phyloP scores from a whole-genome alignment of 495 filamentous ascomycete genomes.

The Chaetomium fimeti region DNA sequence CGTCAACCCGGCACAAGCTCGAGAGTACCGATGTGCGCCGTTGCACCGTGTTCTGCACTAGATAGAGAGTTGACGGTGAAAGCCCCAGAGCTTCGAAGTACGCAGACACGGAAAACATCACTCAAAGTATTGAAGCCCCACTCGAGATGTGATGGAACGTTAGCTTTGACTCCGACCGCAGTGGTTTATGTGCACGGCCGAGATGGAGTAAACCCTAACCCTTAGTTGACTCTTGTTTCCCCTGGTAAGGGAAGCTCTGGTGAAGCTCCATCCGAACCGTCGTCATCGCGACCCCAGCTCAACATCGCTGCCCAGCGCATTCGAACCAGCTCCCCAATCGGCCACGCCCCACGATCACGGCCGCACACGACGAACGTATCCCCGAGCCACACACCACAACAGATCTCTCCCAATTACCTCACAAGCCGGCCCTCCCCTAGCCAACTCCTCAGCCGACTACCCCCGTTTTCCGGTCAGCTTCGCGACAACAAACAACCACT shows the following conservation, averaged over 20 bases:
- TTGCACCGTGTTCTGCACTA: not conserved
- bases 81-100: too few species aligned
- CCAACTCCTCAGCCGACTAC: not conserved
- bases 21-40: not conserved
- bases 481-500: not conserved
- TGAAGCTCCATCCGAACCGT: slow-evolving; percentile 6
- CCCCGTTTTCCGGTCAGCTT: not conserved
- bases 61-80: not conserved
- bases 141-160: too few species aligned
- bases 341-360: not conserved
- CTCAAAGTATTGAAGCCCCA: too few species aligned
- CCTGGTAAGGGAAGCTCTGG: not conserved
- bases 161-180: too few species aligned
- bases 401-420: not conserved
- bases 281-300: slow-evolving; percentile 3
- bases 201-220: not conserved
- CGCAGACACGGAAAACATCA: too few species aligned
- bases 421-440: not conserved
- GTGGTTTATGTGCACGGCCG: too few species aligned
- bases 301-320: not conserved
- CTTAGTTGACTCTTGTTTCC: not conserved
- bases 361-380: not conserved
- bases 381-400: not conserved
- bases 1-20: not conserved
- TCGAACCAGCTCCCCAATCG: not conserved